Evolutionary conservation across 768 basidiomycete species (phyloP).

Genomic region (Leccinum subtestaceum): DNA sequence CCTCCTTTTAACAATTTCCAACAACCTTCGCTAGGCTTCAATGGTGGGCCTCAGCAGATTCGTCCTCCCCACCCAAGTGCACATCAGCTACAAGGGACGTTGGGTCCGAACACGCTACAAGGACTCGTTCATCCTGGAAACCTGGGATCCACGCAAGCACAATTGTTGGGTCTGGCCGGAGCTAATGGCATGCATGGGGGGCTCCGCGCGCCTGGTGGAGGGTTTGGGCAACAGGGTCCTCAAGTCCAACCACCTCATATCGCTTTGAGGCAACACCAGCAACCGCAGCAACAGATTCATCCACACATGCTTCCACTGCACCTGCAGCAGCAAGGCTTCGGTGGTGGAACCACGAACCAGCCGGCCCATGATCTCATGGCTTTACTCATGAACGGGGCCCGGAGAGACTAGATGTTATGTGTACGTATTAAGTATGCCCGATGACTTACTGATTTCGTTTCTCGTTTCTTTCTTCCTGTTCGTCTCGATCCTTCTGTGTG

Average conservation of each 20-base stretch:
- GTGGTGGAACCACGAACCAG: slow-evolving; percentile 47
- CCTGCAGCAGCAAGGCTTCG: slow-evolving; percentile 56
- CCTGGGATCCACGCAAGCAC: slow-evolving; percentile 49
- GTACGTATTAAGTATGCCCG: slow-evolving; percentile 6
- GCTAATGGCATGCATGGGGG: slow-evolving; percentile 46
- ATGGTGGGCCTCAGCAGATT: slow-evolving; percentile 38
- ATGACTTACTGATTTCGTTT: slow-evolving; percentile 16
- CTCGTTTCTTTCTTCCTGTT: slow-evolving; percentile 5
- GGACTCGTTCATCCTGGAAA: slow-evolving; percentile 52
- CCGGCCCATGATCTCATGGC: slow-evolving; percentile 78
- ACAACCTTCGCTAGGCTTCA: slow-evolving; percentile 45
- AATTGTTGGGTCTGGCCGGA: slow-evolving; percentile 44
- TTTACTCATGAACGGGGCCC: slow-evolving; percentile 70
- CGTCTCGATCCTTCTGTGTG: slow-evolving; percentile 15
- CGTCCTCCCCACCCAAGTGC: slow-evolving; percentile 48
- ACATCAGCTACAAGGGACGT: slow-evolving; percentile 48
- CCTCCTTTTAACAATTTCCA: slow-evolving; percentile 55
- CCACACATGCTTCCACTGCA: slow-evolving; percentile 54
- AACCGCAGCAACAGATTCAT: slow-evolving; percentile 49
- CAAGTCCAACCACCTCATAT: slow-evolving; percentile 33
- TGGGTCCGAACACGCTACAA: slow-evolving; percentile 48
- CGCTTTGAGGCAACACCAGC: slow-evolving; percentile 34
- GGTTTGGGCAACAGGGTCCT: slow-evolving; percentile 34
- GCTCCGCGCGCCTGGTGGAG: slow-evolving; percentile 45
- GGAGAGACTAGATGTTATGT: slow-evolving; percentile 49